A percentile compares a stretch with the other conserved stretches of the same genome.
These are phyloP conservation scores for Xylaria hypoxylon DNA, from an alignment of 2,329 filamentous ascomycete species.

Conservation along the genomic window DNA sequence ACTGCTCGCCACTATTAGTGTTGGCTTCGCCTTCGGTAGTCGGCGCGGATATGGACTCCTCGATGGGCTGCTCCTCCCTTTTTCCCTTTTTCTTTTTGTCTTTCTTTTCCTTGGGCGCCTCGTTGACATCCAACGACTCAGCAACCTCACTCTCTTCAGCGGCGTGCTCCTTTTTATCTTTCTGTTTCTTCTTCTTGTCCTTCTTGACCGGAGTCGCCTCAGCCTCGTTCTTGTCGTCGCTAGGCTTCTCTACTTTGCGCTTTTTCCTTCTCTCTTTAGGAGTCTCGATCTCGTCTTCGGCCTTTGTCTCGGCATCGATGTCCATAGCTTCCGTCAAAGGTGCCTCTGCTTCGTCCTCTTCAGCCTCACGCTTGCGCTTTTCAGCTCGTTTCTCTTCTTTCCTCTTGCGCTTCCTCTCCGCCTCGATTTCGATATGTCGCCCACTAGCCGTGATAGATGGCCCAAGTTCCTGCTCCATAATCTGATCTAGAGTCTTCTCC, in stretches of 20 bases:
- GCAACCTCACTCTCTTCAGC: slow-evolving; percentile 16
- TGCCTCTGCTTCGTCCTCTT: slow-evolving; percentile 38
- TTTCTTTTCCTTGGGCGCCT: slow-evolving; percentile 27
- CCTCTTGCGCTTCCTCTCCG: slow-evolving; percentile 48
- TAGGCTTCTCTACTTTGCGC: slow-evolving; percentile 43
- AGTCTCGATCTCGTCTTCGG: slow-evolving; percentile 35
- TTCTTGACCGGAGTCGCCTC: slow-evolving; percentile 35
- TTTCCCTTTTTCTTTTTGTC: slow-evolving; percentile 46
- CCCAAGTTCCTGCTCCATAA: slow-evolving; percentile 37
- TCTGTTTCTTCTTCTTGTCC: slow-evolving; percentile 35
- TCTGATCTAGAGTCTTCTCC: slow-evolving; percentile 35
- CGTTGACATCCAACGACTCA: slow-evolving; percentile 14
- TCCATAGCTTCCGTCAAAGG: slow-evolving; percentile 31
- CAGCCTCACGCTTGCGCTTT: slow-evolving; percentile 47
- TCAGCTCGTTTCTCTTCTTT: slow-evolving; percentile 55
- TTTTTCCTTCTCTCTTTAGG: slow-evolving; percentile 49
- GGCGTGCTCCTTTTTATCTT: slow-evolving; percentile 22
- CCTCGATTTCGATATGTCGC: slow-evolving; percentile 37
- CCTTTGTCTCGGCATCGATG: slow-evolving; percentile 31
- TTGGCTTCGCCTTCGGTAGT: slow-evolving; percentile 42
- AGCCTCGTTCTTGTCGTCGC: slow-evolving; percentile 36
- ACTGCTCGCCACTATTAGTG: slow-evolving; percentile 55
- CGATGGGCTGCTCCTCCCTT: slow-evolving; percentile 44
- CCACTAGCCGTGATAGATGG: slow-evolving; percentile 30
- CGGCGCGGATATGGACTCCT: slow-evolving; percentile 42